phyloP scores from a whole-genome alignment of 2,329 filamentous ascomycete species.

The Phialocephala sp. region DNA sequence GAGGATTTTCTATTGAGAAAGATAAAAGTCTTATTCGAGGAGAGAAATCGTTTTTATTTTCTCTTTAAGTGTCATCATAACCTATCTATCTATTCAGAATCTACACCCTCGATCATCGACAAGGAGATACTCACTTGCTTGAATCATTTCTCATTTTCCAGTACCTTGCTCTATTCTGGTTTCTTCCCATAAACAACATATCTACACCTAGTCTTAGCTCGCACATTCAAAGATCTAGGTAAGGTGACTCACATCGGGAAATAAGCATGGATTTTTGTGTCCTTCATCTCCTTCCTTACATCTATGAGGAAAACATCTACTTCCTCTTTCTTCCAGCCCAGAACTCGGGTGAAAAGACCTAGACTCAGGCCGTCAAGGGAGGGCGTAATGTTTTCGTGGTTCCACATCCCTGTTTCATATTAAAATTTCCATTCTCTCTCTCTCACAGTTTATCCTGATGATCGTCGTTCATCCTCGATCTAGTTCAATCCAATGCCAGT shows the following conservation, averaged over 20 bases:
- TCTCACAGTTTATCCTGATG: conserved; percentile 24
- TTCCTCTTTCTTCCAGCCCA: conserved; percentile 30
- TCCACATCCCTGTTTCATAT: conserved; percentile 37
- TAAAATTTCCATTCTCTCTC: conserved; percentile 23
- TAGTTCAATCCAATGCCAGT: no score
- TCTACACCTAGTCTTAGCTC: conserved; percentile 9
- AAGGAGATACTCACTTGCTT: no score
- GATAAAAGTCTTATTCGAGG: no score
- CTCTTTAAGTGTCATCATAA: no score
- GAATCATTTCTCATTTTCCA: no score
- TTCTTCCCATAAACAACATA: conserved; percentile 28
- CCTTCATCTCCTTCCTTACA: conserved; percentile 43
- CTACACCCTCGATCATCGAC: no score
- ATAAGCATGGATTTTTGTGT: conserved; percentile 43
- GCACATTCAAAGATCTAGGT: neutral
- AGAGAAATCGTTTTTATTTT: no score
- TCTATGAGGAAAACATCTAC: conserved; percentile 40
- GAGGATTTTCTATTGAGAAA: no score
- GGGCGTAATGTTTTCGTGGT: conserved; percentile 17
- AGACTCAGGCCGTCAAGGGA: conserved; percentile 26
- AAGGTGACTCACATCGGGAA: conserved; percentile 28
- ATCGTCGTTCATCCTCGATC: conserved; percentile 20
- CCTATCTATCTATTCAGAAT: no score
- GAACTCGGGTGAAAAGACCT: conserved; percentile 29
- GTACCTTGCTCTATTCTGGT: conserved; percentile 6